Base-by-base conservation (phyloP, 2,329 filamentous ascomycete species). In the Gyromitra esculenta region DNA sequence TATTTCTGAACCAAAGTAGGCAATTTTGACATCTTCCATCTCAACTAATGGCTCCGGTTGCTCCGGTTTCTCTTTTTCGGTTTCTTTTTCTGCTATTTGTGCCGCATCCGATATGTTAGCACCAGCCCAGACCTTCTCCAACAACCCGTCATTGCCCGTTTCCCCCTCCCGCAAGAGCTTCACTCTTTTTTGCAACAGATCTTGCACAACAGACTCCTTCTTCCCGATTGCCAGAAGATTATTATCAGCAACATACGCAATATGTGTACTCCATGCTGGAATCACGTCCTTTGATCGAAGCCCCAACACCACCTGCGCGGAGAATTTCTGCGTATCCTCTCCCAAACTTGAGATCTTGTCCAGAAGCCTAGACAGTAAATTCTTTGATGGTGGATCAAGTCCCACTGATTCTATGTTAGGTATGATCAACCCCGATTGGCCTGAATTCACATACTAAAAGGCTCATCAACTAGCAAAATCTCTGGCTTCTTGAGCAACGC, bases 231-330 rank as follows among this genome's bases (percentile, higher is more conserved):
- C 85, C 0, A 87, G 86, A 13, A 96, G 84, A 78, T 89, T 87
- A 72, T 91, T 89, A 79, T 91, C 87, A 2, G 90, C 88, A 9
- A 97, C 84, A 80, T 92, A 90, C 0, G 94, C 85, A 21, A 97
- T 79, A 84, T 97, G 92, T 0, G 92, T 97, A 73, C 97, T 91
- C 96, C 96, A 99, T 0, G 91, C 89, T 0, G 96, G 96, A 48
- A 98, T 85, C 0, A 89, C 88, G 82, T 99, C 96, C 82, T 97
- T 95, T 2, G 94, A 93, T 45, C 94, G 87, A 11, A 95, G 87
- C 56, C 91, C 91, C 48, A 98, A 84, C 1, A 98, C 86, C 31
- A 98, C 85, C 41, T 93, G 87, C 0, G 94, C 94, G 0, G 78
- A 65, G 18, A 79, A 73, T 21, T 25, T 25, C 59, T 77, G 75